Evolutionary conservation across 129 eudicot species (phyloP), one percentile per base, ranked within the genome.

Genomic region (Tagetes patula): DNA sequence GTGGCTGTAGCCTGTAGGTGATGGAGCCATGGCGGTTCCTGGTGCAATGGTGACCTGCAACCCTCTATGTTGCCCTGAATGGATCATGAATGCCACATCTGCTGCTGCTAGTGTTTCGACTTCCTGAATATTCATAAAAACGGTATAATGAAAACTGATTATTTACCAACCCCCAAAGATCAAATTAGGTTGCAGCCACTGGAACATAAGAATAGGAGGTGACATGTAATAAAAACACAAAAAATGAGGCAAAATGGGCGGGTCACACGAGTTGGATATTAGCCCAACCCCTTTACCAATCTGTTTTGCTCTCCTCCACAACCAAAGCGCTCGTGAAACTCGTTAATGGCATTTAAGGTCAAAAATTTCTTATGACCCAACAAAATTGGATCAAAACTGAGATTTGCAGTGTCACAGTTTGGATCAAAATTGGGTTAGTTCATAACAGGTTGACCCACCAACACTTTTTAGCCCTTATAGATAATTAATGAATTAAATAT

Each of bases 51-150:
- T 87, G 78, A 89, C 87, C 53, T 89, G 92, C 76, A 89, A 69
- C 50, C 92, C 88, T 73, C 93, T 79, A 46, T 74, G 90, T 64
- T 87, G 92, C 62, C 85, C 96, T 41, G 88, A 78, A 69, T 84
- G 88, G 46, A 89, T 65, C 88, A 87, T 82, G 69, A 82, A 87
- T 32, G 96, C 96, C 61, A 89, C 92, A 75, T 87, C 96, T 34
- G 82, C 55, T 58, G 85, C 88, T 9, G 88, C 87, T 62, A 87
- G 70, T 73, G 93, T 80, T 77, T 86, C 93, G 36, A 85, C 85
- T 79, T 89, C 96, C 96, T 89, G 90, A 48, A 68, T 69, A 72
- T 49, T 70, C 49, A 6, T 56, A 41, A 50, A 67, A 73, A 9
- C 5, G 3, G 27, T 50, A 5, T 56, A 59, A 34, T 41, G 32